Evolutionary conservation across 768 basidiomycete species (phyloP), one percentile per base, ranked within the genome.

Genomic region (Grammothele lineata): DNA sequence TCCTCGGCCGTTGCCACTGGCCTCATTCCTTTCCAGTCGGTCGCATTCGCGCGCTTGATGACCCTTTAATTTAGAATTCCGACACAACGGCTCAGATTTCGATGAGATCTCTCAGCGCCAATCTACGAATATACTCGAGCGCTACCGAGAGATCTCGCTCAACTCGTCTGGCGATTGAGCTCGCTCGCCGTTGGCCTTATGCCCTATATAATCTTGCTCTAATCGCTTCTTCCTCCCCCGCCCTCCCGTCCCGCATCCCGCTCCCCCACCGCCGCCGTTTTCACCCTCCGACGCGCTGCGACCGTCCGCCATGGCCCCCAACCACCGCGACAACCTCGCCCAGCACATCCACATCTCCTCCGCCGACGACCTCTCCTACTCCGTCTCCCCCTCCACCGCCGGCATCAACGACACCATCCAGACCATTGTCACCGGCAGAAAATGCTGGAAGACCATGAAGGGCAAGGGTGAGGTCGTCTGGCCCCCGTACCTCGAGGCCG

Each of bases 401-500:
- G 58, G 57, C 42, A 62, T 59, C 45, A 54, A 54, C 43, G 58
- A 60, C 42, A 59, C 58, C 48, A 60, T 62, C 43, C 61, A 62
- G 44, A 60, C 61, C 55, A 60, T 62, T 51, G 61, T 62, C 57
- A 62, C 61, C 43, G 59, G 61, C 45, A 50, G 61, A 39, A 62
- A 62, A 49, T 61, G 76, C 60, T 88, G 85, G 85, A 89, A 87
- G 67, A 87, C 84, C 0, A 66, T 84, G 38, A 77, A 78, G 62
- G 87, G 85, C 39, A 67, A 66, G 57, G 78, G 81, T 26, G 86
- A 88, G 62, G 76, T 83, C n/a, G 86, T 89, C 35, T 90, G 87
- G 87, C 87, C 87, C 41, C 85, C 83, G 11, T 79, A 84, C 59
- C 80, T 90, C 50, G 87, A 90, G 70, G 84, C 81, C 30, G 83